Evolutionary conservation across 106 monocot species (phyloP).

Genomic region (Dioscorea alata): DNA sequence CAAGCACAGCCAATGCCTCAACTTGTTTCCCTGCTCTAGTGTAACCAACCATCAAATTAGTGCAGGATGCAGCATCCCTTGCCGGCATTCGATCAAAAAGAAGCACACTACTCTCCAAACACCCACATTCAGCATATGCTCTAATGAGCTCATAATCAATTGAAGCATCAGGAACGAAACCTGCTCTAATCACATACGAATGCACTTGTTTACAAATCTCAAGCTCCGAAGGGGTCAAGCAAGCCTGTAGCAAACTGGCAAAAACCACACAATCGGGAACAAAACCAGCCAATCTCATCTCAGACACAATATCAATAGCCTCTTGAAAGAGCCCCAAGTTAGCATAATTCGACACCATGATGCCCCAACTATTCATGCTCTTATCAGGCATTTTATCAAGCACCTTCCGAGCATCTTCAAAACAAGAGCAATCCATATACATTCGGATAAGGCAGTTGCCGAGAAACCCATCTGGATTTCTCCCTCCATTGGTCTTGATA

Average conservation of each 20-base stretch:
- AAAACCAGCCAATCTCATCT: constrained; percentile 12
- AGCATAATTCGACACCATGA: constrained; percentile 17
- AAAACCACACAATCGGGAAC: constrained; percentile 3
- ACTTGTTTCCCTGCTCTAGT: constrained; percentile 6
- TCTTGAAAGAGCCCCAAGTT: constrained; percentile 7
- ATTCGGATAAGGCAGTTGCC: constrained; percentile 13
- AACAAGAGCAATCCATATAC: constrained; percentile 8
- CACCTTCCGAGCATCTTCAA: constrained; percentile 16
- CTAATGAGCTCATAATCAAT: constrained; percentile 10
- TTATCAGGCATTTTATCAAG: constrained; percentile 18
- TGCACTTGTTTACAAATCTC: constrained; percentile 23
- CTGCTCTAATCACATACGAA: constrained; percentile 8
- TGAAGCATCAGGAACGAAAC: constrained; percentile 8
- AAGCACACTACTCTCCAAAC: constrained; percentile 10
- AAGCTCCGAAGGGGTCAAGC: background rate
- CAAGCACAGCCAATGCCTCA: constrained; percentile 16
- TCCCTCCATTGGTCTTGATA: background rate
- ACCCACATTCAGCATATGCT: constrained; percentile 21
- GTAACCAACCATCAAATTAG: constrained; percentile 25
- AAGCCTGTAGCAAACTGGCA: constrained; percentile 10
- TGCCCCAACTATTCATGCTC: constrained; percentile 11
- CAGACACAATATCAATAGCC: constrained; percentile 5
- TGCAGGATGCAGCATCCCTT: constrained; percentile 16
- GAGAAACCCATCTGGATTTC: constrained; percentile 5
- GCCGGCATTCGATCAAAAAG: constrained; percentile 16